These are phyloP conservation scores for Kwoniella newhampshirensis DNA, from an alignment of 768 basidiomycete species.

Conservation along the genomic window DNA sequence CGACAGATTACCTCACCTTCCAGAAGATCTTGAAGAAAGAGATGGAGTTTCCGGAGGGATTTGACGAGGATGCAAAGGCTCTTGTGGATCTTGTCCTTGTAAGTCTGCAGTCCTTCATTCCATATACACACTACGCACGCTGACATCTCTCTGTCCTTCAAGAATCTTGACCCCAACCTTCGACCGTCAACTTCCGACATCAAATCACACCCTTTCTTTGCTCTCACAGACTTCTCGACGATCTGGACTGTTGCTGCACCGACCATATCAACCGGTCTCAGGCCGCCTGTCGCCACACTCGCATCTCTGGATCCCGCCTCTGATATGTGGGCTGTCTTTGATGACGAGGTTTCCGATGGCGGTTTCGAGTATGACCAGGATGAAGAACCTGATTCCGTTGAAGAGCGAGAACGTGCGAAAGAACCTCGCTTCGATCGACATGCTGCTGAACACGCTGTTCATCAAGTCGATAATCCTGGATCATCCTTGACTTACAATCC, in stretches of 20 bases:
- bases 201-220: constrained; percentile 50
- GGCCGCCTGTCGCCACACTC: constrained; percentile 27
- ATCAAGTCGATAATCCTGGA: constrained; percentile 22
- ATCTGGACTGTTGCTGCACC: constrained; percentile 47
- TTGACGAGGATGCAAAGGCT: constrained; percentile 77
- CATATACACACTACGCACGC: background rate
- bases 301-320: constrained; percentile 21
- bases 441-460: constrained; percentile 37
- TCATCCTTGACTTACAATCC: constrained; percentile 10
- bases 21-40: constrained; percentile 87
- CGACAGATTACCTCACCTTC: constrained; percentile 89
- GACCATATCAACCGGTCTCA: constrained; percentile 39
- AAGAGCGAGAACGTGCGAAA: constrained; percentile 1
- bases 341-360: constrained; percentile 44
- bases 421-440: constrained; percentile 25
- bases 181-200: constrained; percentile 42
- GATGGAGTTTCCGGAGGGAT: constrained; percentile 81
- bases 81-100: constrained; percentile 77
- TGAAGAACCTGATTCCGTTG: constrained; percentile 11
- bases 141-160: background rate
- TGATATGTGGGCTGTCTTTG: constrained; percentile 48
- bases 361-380: constrained; percentile 36
- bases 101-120: constrained; percentile 30
- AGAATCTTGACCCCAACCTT: constrained; percentile 48
- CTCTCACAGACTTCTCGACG: constrained; percentile 33